A percentile compares a stretch with the other conserved stretches of the same genome.
Conservation (phyloP, 306 rosid species). For the Sphenostylis stenocarpa region DNA sequence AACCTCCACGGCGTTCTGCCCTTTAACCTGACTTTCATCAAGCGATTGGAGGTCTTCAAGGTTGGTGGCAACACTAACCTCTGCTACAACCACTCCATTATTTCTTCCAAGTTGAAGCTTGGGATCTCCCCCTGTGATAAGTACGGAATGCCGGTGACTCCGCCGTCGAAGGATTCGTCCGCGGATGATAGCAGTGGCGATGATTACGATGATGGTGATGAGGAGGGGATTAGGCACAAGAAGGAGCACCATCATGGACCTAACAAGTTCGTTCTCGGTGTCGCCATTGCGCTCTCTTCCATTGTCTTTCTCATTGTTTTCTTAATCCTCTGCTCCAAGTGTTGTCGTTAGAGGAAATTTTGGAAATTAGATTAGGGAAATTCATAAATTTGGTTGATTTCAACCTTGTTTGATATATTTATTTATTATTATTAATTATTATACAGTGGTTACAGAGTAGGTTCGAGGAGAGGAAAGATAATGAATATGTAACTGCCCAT, state of each 20-base stretch:
- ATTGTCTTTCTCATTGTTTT: slow-evolving; percentile 87
- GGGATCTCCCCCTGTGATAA: slow-evolving; percentile 90
- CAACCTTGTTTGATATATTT: slow-evolving; percentile 27
- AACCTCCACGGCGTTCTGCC: slow-evolving; percentile 75
- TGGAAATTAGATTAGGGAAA: slow-evolving; percentile 52
- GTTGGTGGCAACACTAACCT: slow-evolving; percentile 65
- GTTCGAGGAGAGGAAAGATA: background rate
- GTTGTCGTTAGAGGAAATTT: slow-evolving; percentile 63
- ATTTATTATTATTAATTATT: slow-evolving; percentile 15
- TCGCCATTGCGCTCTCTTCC: slow-evolving; percentile 89
- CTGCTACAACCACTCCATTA: slow-evolving; percentile 71
- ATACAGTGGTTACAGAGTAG: slow-evolving; percentile 34
- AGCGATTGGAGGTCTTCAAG: slow-evolving; percentile 54
- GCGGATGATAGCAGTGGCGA: slow-evolving; percentile 50
- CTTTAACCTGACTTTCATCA: slow-evolving; percentile 63
- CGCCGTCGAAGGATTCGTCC: slow-evolving; percentile 58
- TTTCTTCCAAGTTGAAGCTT: slow-evolving; percentile 85
- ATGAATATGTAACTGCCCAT: slow-evolving; percentile 18
- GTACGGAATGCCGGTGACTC: slow-evolving; percentile 78
- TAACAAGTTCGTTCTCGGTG: slow-evolving; percentile 90
- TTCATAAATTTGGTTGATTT: slow-evolving; percentile 36
- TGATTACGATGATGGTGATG: slow-evolving; percentile 58
- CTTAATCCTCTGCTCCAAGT: slow-evolving; percentile 66
- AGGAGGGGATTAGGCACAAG: slow-evolving; percentile 42
- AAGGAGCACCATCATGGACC: slow-evolving; percentile 75